phyloP scores from a whole-genome alignment of 805 yeast genomes.

The Metschnikowia corniflorae region DNA sequence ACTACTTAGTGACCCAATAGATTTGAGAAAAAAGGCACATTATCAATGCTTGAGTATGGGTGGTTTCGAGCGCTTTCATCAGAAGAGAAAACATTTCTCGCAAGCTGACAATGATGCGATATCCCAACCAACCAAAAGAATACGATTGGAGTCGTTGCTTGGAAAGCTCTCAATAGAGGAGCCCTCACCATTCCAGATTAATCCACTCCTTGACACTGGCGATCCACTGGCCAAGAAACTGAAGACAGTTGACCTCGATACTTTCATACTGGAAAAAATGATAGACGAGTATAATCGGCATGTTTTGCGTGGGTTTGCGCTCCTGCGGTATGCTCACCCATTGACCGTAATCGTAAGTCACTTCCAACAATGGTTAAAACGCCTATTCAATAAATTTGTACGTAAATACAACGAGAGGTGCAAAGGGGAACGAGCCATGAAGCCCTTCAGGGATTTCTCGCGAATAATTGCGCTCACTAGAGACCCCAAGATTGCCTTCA shows the following conservation, averaged over 20 bases:
- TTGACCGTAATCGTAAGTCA: slow-evolving; percentile 22
- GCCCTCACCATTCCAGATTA: slow-evolving; percentile 5
- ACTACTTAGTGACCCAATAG: neutral
- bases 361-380: slow-evolving; percentile 35
- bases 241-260: slow-evolving; percentile 13
- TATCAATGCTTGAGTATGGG: neutral
- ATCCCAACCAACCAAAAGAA: slow-evolving; percentile 21
- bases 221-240: slow-evolving; percentile 4
- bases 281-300: slow-evolving; percentile 21
- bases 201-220: slow-evolving; percentile 12
- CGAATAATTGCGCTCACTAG: slow-evolving; percentile 24
- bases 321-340: slow-evolving; percentile 28
- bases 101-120: slow-evolving; percentile 3
- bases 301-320: slow-evolving; percentile 16
- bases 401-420: slow-evolving; percentile 23
- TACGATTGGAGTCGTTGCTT: slow-evolving; percentile 30
- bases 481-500: slow-evolving; percentile 18
- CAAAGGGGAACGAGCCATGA: slow-evolving; percentile 10
- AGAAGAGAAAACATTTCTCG: slow-evolving; percentile 5
- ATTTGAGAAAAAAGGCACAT: neutral
- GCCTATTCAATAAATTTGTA: slow-evolving; percentile 35
- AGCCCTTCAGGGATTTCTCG: slow-evolving; percentile 21
- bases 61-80: neutral
- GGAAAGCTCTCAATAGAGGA: slow-evolving; percentile 16
- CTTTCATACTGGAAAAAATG: slow-evolving; percentile 24